Percentiles rank a stretch among this genome's conserved stretches.
Conservation (phyloP, 108 stramenopile species). For the Nannochloropsis granulata region DNA sequence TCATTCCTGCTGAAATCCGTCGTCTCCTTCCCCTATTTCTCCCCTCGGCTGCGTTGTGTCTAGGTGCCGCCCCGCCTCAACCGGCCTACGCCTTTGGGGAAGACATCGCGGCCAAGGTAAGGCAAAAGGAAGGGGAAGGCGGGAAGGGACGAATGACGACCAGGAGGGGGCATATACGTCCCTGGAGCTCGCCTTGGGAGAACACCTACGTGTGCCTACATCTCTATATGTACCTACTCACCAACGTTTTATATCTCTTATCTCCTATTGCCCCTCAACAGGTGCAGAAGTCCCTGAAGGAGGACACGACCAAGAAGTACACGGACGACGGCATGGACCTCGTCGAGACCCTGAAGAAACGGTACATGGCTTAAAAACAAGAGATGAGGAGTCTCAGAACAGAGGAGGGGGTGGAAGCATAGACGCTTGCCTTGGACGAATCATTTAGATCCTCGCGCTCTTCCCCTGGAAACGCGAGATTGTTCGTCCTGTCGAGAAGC, state of each 20-base stretch:
- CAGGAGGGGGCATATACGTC: neutral
- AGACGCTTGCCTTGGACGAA: too few species aligned
- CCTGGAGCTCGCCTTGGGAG: neutral
- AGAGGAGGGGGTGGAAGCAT: neutral
- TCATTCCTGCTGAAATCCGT: neutral
- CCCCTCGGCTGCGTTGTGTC: neutral
- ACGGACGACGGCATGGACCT: neutral
- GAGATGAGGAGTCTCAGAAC: neutral
- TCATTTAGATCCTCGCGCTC: too few species aligned
- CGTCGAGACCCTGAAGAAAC: neutral
- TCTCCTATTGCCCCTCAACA: neutral
- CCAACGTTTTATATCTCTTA: too few species aligned
- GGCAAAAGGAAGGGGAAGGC: neutral
- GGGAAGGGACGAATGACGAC: neutral
- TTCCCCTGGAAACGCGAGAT: too few species aligned
- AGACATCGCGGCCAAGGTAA: neutral
- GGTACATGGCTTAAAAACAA: neutral
- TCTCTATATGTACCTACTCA: neutral
- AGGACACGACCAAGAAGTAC: neutral
- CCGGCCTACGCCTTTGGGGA: neutral
- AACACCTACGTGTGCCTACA: neutral
- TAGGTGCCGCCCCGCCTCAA: neutral
- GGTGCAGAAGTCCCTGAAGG: neutral
- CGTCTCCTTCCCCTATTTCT: neutral
- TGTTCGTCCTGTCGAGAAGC: too few species aligned